Conservation (phyloP, 768 basidiomycete species). For the Trametes coccinea region DNA sequence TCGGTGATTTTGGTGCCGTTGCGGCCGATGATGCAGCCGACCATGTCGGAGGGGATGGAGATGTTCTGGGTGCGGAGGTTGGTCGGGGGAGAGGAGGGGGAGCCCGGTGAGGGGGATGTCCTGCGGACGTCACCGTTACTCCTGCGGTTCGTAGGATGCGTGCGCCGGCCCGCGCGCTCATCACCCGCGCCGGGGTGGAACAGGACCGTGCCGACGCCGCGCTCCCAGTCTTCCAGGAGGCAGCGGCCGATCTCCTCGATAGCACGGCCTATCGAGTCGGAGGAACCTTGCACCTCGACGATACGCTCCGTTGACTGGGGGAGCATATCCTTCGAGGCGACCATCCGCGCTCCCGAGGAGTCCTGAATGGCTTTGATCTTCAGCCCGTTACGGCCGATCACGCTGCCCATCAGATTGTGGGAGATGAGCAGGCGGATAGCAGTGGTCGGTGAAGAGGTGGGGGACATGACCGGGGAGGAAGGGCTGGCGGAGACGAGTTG, state of each 20-base stretch:
- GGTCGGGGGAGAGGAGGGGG: slow-evolving; percentile 55
- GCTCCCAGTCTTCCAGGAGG: slow-evolving; percentile 95
- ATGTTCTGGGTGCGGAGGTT: slow-evolving; percentile 98
- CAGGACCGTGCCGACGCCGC: slow-evolving; percentile 89
- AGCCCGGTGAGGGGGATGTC: slow-evolving; percentile 50
- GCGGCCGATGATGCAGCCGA: slow-evolving; percentile 94
- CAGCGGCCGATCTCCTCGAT: slow-evolving; percentile 96
- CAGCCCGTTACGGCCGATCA: slow-evolving; percentile 93
- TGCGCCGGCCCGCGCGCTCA: slow-evolving; percentile 66
- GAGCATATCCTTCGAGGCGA: slow-evolving; percentile 98
- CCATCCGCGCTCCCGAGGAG: slow-evolving; percentile 93
- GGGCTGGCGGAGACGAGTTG: slow-evolving; percentile 86
- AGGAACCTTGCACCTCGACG: slow-evolving; percentile 94
- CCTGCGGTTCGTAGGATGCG: slow-evolving; percentile 57
- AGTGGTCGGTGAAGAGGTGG: slow-evolving; percentile 58
- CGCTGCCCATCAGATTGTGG: slow-evolving; percentile 98
- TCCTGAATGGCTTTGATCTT: slow-evolving; percentile 99
- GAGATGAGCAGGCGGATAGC: slow-evolving; percentile 97
- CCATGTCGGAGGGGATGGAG: slow-evolving; percentile 99
- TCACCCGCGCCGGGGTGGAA: slow-evolving; percentile 93
- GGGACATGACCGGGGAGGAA: slow-evolving; percentile 69
- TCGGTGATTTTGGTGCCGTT: slow-evolving; percentile 99
- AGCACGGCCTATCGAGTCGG: slow-evolving; percentile 90
- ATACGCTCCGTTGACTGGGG: slow-evolving; percentile 99
- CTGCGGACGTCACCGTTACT: slow-evolving; percentile 39